A percentile compares a stretch with the other conserved stretches of the same genome.
phyloP scores from a whole-genome alignment of 192 early-diverging fungal genomes.

The Backusella circina region DNA sequence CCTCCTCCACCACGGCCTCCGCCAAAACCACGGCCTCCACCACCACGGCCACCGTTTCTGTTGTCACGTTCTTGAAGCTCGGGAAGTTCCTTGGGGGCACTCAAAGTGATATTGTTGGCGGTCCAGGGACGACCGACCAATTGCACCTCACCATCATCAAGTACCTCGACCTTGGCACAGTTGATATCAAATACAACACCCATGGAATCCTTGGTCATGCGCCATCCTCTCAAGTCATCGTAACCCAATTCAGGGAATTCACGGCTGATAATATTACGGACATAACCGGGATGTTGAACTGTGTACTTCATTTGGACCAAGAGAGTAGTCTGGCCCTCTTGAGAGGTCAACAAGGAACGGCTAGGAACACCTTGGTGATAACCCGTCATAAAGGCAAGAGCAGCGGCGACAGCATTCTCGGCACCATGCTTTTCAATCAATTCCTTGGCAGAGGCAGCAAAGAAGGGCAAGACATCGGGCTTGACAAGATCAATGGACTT shows the following conservation, averaged over 20 bases:
- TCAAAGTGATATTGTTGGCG: slow-evolving; percentile 63
- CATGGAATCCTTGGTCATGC: slow-evolving; percentile 75
- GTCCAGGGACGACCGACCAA: slow-evolving; percentile 72
- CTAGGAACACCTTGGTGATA: slow-evolving; percentile 79
- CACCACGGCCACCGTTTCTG: slow-evolving; percentile 33
- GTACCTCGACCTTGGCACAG: slow-evolving; percentile 61
- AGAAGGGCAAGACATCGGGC: slow-evolving; percentile 74
- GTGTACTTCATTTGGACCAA: slow-evolving; percentile 63
- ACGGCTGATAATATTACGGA: slow-evolving; percentile 72
- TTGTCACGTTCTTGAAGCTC: slow-evolving; percentile 64
- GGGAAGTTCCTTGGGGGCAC: slow-evolving; percentile 72
- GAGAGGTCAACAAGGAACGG: slow-evolving; percentile 81
- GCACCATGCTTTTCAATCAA: slow-evolving; percentile 70
- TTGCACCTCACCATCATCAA: slow-evolving; percentile 46
- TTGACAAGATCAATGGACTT: slow-evolving; percentile 66
- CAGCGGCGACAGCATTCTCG: slow-evolving; percentile 72
- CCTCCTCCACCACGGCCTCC: slow-evolving; percentile 42
- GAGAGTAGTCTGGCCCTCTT: slow-evolving; percentile 78
- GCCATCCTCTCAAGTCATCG: slow-evolving; percentile 76
- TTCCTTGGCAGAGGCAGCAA: slow-evolving; percentile 67
- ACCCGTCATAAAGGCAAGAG: slow-evolving; percentile 86
- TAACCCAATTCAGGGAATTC: slow-evolving; percentile 67
- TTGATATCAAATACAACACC: slow-evolving; percentile 88
- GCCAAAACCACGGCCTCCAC: slow-evolving; percentile 34
- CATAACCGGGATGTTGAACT: slow-evolving; percentile 81